Conservation (phyloP, 139 green algal species). For the Chlorella sp. region DNA sequence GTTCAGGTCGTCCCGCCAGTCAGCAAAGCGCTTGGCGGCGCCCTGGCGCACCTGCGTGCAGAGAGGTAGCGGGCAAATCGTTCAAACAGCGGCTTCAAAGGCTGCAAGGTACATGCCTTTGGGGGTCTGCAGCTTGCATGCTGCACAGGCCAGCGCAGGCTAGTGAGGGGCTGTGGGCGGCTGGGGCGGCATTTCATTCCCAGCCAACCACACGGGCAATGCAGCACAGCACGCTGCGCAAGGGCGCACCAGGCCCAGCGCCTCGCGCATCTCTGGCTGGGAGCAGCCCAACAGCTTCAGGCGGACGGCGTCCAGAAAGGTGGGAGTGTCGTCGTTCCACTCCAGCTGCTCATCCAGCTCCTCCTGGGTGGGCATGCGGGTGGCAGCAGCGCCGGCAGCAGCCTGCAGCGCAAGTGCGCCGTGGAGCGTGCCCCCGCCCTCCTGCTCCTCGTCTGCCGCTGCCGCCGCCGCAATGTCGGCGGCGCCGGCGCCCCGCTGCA, state of each 20-base stretch:
- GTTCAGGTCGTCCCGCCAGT: constrained; percentile 29
- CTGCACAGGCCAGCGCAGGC: no score
- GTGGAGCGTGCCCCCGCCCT: background rate
- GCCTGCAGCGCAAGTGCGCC: background rate
- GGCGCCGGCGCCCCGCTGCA: constrained; percentile 7
- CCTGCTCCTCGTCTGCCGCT: background rate
- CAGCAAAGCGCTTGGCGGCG: constrained; percentile 46
- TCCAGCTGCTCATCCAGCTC: constrained; percentile 22
- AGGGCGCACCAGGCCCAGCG: background rate
- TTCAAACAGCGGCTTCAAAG: no score
- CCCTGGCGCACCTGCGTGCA: constrained; percentile 26
- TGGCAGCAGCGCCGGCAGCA: background rate
- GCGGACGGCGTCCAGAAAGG: constrained; percentile 39
- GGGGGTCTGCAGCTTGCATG: no score
- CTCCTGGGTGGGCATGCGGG: background rate
- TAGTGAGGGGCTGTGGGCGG: no score
- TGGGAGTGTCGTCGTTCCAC: constrained; percentile 29
- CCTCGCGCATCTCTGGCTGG: background rate
- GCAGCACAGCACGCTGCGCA: no score
- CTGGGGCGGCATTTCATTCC: no score
- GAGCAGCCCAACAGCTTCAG: constrained; percentile 46
- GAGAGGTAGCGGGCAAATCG: no score
- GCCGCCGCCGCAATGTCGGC: background rate
- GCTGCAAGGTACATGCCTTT: no score
- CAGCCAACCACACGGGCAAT: no score